Conservation (phyloP, 805 yeast species). For the Wickerhamia fluorescens region DNA sequence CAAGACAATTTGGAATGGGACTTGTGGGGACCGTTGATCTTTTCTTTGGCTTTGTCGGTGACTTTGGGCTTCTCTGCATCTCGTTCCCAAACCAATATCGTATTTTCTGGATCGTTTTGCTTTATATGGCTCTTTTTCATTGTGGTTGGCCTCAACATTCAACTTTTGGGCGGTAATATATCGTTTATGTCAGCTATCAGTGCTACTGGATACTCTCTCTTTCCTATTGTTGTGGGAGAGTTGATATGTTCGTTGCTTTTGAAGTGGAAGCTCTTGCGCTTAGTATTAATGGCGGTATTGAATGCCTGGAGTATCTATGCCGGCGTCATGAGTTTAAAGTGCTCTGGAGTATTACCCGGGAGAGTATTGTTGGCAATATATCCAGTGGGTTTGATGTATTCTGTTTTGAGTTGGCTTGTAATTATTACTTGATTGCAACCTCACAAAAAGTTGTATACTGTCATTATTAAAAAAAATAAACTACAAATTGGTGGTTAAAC, state of each 20-base stretch:
- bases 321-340: slow-evolving; percentile 53
- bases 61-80: slow-evolving; percentile 44
- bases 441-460: too few species aligned
- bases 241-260: slow-evolving; percentile 40
- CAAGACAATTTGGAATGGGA: slow-evolving; percentile 45
- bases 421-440: slow-evolving; percentile 59
- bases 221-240: slow-evolving; percentile 55
- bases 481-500: too few species aligned
- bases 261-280: slow-evolving; percentile 42
- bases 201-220: slow-evolving; percentile 63
- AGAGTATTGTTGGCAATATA: slow-evolving; percentile 56
- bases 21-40: slow-evolving; percentile 66
- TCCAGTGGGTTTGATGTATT: slow-evolving; percentile 59
- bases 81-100: slow-evolving; percentile 37
- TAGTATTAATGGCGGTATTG: slow-evolving; percentile 38
- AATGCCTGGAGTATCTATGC: slow-evolving; percentile 61
- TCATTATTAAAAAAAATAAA: too few species aligned
- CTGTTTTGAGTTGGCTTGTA: slow-evolving; percentile 59
- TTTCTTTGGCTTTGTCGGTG: slow-evolving; percentile 50
- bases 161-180: slow-evolving; percentile 53
- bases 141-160: slow-evolving; percentile 57
- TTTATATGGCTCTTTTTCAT: slow-evolving; percentile 58
- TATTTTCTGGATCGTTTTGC: slow-evolving; percentile 59
- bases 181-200: slow-evolving; percentile 63
- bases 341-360: slow-evolving; percentile 60